Base-by-base conservation (phyloP, 208 protist genomes). In the Wallacemonas sp. region DNA sequence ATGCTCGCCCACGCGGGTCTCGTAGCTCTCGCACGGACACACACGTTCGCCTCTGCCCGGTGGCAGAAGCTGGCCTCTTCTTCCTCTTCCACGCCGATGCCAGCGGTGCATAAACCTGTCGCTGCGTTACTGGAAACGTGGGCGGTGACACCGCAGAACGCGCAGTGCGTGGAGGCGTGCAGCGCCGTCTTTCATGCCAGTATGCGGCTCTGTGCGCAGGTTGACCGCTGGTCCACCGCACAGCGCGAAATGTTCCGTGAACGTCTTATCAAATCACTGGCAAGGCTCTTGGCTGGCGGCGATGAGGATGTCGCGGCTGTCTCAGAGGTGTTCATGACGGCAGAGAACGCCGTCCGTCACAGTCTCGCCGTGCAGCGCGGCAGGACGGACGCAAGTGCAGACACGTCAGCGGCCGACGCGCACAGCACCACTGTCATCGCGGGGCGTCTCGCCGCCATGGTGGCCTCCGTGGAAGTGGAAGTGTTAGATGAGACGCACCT, bases 1-100 rank as follows among this genome's bases (percentile, higher is more conserved):
- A 83, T 91, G 34, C 27, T 87, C 4, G 71, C 49, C 15, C 73
- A 80, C 69, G 72, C 76, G 30, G 70, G 75, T 5, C 66, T n/a
- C 2, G 54, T 86, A 12, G 80, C 72, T 21, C 44, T 60, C 9
- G 28, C 31, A 21, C 75, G 80, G 1, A 19, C 24, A 12, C 21
- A 21, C 15, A 19, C 28, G 4, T 14, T 58, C 4, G 51, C 51
- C 0, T 26, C 51, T 3, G 17, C 51, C 6, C 51, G 28, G 4
- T n/a, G 30, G 17, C 51, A 19, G 30, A 19, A 19, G 47, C 19
- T 11, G 0, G 27, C 47, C n/a, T 26, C 47, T 9, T 34, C 47
- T 19, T 24, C 44, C 44, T 24, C 44, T 19, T 11, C 46, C n/a
- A 11, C n/a, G 44, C 6, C 19, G 17, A 49, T 19, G 44, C 17